These are phyloP conservation scores for Aspergillus indologenus DNA, from an alignment of 495 filamentous ascomycete species.

Conservation along the genomic window DNA sequence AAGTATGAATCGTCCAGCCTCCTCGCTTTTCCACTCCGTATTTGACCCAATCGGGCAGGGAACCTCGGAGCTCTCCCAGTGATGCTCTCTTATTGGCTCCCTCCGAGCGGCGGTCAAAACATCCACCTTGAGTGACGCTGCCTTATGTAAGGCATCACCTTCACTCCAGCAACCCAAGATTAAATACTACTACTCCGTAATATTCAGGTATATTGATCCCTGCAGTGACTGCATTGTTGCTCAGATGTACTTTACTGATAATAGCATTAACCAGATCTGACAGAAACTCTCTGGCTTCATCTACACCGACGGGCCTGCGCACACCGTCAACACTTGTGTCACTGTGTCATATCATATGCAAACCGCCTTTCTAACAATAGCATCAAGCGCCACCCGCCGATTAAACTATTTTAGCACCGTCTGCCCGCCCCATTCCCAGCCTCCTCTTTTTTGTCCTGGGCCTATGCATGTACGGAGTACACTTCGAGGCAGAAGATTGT, in stretches of 20 bases:
- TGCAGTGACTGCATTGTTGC: too few relatives aligned
- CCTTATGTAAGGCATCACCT: background rate
- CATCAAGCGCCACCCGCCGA: background rate
- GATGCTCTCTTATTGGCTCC: background rate
- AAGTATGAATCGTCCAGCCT: slow-evolving; percentile 18
- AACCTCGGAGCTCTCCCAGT: background rate
- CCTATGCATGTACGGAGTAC: background rate
- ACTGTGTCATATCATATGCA: background rate
- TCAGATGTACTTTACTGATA: too few relatives aligned
- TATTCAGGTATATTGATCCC: too few relatives aligned
- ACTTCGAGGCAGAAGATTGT: background rate
- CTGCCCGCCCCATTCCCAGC: slow-evolving; percentile 21
- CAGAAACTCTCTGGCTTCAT: background rate
- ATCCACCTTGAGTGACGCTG: background rate
- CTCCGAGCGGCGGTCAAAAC: background rate
- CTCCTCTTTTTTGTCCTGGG: slow-evolving; percentile 15
- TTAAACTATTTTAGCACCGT: slow-evolving; percentile 9
- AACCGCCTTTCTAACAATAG: slow-evolving; percentile 3
- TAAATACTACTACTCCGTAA: too few relatives aligned
- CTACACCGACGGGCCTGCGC: background rate
- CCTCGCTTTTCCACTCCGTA: slow-evolving; percentile 11
- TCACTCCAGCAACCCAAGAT: background rate
- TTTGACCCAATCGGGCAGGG: slow-evolving; percentile 15
- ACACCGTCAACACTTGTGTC: background rate
- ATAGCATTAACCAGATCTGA: too few relatives aligned